Conservation (phyloP, 2,329 filamentous ascomycete species). For the Zasmidium citrigriseum region DNA sequence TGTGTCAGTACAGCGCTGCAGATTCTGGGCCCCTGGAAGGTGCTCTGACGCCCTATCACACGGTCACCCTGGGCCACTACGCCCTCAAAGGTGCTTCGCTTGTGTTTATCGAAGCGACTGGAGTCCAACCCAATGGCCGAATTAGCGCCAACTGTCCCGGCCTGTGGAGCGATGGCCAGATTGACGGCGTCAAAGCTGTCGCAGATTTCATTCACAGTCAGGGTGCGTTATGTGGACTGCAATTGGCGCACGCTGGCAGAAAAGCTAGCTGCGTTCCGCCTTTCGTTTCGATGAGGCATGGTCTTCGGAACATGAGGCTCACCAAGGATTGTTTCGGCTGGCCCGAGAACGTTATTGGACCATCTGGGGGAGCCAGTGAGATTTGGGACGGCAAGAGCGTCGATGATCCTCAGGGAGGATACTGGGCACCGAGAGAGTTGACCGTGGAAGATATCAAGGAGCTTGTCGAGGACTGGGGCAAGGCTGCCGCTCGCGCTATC, state of each 20-base stretch:
- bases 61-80: conserved; percentile 79
- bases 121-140: conserved; percentile 74
- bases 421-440: conserved; percentile 50
- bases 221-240: conserved; percentile 71
- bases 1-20: conserved; percentile 68
- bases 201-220: conserved; percentile 79
- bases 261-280: conserved; percentile 60
- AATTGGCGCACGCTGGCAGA: conserved; percentile 76
- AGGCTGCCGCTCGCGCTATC: conserved; percentile 56
- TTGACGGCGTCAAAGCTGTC: conserved; percentile 68
- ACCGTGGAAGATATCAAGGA: conserved; percentile 66
- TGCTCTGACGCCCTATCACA: conserved; percentile 76
- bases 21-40: conserved; percentile 53
- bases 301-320: conserved; percentile 55
- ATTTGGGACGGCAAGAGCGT: conserved; percentile 39
- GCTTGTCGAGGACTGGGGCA: conserved; percentile 64
- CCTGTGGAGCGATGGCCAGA: conserved; percentile 81
- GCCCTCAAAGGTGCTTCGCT: conserved; percentile 73
- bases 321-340: conserved; percentile 50
- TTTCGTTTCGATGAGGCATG: conserved; percentile 54
- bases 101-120: conserved; percentile 75
- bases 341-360: conserved; percentile 56
- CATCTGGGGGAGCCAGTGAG: conserved; percentile 49
- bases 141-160: conserved; percentile 79
- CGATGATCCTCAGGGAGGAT: conserved; percentile 34